Evolutionary conservation across 192 early-diverging fungal species (phyloP).

Genomic region (Gaertneriomyces sp.): DNA sequence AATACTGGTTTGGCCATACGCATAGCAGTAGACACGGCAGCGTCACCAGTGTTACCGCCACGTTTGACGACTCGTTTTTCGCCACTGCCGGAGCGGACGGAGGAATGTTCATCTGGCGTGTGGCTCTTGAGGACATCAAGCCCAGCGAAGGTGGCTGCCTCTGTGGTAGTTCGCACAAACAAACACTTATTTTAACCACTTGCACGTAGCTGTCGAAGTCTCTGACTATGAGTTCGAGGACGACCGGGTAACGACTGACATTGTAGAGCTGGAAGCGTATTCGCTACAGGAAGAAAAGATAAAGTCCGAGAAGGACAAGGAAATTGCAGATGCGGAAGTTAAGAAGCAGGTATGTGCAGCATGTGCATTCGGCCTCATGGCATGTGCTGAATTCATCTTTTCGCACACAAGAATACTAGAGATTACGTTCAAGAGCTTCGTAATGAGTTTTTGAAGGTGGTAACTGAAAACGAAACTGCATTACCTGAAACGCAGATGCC

Average conservation of each 20-base stretch:
- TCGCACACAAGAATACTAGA: slow-evolving; percentile 28
- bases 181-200: background rate
- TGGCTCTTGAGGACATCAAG: slow-evolving; percentile 35
- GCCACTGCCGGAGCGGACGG: slow-evolving; percentile 48
- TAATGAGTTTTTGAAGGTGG: slow-evolving; percentile 45
- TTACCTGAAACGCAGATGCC: slow-evolving; percentile 14
- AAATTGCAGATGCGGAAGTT: slow-evolving; percentile 49
- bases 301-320: slow-evolving; percentile 55
- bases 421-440: slow-evolving; percentile 49
- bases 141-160: slow-evolving; percentile 26
- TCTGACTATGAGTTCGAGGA: slow-evolving; percentile 22
- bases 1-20: slow-evolving; percentile 53
- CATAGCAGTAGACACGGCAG: slow-evolving; percentile 46
- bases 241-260: slow-evolving; percentile 34
- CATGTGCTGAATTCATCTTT: slow-evolving; percentile 9
- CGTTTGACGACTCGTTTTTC: slow-evolving; percentile 56
- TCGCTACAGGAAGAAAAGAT: slow-evolving; percentile 59
- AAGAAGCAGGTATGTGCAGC: slow-evolving; percentile 44
- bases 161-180: background rate
- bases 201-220: slow-evolving; percentile 10
- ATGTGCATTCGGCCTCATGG: background rate
- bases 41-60: slow-evolving; percentile 34
- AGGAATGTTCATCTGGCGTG: slow-evolving; percentile 51
- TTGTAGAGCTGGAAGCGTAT: slow-evolving; percentile 49
- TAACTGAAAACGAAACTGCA: slow-evolving; percentile 44